These are phyloP conservation scores for Xylaria sp. DNA, from an alignment of 495 filamentous ascomycete species.

Conservation along the genomic window DNA sequence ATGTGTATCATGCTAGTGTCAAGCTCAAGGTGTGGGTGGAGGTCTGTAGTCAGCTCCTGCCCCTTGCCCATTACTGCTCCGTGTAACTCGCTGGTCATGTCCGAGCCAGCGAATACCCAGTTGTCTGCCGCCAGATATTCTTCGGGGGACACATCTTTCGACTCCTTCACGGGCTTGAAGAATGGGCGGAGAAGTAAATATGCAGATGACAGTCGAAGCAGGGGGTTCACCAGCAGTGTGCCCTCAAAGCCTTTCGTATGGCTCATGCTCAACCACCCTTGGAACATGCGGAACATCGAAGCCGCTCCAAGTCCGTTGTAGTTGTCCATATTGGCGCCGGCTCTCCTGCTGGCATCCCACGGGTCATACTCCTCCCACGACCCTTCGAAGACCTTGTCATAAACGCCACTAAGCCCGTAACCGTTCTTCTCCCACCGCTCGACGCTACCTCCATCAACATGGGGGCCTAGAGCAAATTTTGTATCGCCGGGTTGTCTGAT, in stretches of 20 bases:
- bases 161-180: conserved; percentile 60
- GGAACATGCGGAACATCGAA: conserved; percentile 86
- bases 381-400: conserved; percentile 74
- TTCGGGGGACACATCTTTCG: conserved; percentile 28
- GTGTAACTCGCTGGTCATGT: conserved; percentile 66
- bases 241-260: conserved; percentile 74
- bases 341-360: conserved; percentile 74
- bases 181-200: conserved; percentile 89
- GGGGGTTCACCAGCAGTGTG: conserved; percentile 82
- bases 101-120: conserved; percentile 58
- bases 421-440: conserved; percentile 87
- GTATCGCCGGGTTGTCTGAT: conserved; percentile 78
- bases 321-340: conserved; percentile 73
- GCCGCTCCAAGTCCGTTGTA: conserved; percentile 85
- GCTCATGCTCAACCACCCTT: conserved; percentile 88
- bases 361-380: conserved; percentile 84
- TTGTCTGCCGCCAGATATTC: conserved; percentile 48
- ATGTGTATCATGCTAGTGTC: conserved; percentile 79
- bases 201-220: conserved; percentile 73
- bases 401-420: conserved; percentile 74
- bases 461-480: conserved; percentile 83
- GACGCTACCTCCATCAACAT: conserved; percentile 82
- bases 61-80: conserved; percentile 77
- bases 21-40: conserved; percentile 82
- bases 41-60: conserved; percentile 74